phyloP scores from a whole-genome alignment of 148 eudicot species.

The Rhododendron ovatum region DNA sequence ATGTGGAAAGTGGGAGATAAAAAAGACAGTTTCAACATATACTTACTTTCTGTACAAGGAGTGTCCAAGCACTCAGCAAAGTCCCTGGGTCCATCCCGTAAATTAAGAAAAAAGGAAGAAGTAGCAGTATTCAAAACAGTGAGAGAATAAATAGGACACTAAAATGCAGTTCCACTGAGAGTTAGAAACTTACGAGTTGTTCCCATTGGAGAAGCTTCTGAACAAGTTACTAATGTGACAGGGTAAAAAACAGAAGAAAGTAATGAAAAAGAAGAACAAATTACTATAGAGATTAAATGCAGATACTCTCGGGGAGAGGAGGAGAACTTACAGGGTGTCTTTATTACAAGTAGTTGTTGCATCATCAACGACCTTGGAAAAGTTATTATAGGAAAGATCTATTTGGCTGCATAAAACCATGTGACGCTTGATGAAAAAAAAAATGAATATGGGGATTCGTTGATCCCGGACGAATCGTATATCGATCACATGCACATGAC shows the following conservation, averaged over 20 bases:
- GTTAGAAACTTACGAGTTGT: constrained; percentile 31
- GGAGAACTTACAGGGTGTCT: constrained; percentile 33
- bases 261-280: background rate
- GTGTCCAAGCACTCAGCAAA: constrained; percentile 27
- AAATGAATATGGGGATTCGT: background rate
- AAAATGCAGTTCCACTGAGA: background rate
- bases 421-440: background rate
- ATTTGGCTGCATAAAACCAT: constrained; percentile 26
- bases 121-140: background rate
- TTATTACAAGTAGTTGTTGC: constrained; percentile 30
- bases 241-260: background rate
- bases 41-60: constrained; percentile 32
- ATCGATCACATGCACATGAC: background rate
- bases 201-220: constrained; percentile 37
- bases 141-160: background rate
- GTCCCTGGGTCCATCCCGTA: constrained; percentile 23
- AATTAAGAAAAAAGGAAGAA: background rate
- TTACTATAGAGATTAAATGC: background rate
- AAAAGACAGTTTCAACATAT: background rate
- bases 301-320: background rate
- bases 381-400: constrained; percentile 66
- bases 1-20: background rate
- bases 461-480: background rate
- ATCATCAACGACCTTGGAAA: constrained; percentile 20
- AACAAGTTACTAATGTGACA: constrained; percentile 41